Conservation (phyloP, 345 rosid genomes). For the Ailanthus altissimus region DNA sequence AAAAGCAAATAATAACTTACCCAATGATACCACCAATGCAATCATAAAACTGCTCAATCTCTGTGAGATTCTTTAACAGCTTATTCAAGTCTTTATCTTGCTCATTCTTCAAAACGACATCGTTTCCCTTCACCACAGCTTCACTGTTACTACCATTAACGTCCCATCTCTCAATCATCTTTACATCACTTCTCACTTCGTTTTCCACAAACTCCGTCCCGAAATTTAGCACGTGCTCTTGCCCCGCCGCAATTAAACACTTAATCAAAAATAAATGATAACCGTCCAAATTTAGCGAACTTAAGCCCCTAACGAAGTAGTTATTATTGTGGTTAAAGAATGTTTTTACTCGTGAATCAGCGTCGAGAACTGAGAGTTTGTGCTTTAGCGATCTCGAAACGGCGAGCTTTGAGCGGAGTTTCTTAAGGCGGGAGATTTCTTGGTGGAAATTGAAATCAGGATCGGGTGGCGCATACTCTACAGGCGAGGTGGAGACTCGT, state of each 20-base stretch:
- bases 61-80: conserved; percentile 52
- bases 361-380: conserved; percentile 46
- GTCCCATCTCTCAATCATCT: conserved; percentile 80
- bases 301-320: conserved; percentile 41
- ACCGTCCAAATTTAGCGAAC: conserved; percentile 41
- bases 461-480: conserved; percentile 62
- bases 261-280: conserved; percentile 58
- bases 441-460: conserved; percentile 65
- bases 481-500: conserved; percentile 68
- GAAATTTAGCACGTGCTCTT: conserved; percentile 63
- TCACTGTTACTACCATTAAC: conserved; percentile 28
- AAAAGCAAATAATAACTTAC: conserved; percentile 32
- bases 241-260: conserved; percentile 84
- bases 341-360: conserved; percentile 54
- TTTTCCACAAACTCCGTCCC: conserved; percentile 36
- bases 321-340: conserved; percentile 38
- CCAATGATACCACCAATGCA: conserved; percentile 96
- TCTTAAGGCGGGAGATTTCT: conserved; percentile 67
- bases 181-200: conserved; percentile 53
- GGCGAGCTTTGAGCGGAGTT: conserved; percentile 55
- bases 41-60: conserved; percentile 73
- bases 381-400: conserved; percentile 30
- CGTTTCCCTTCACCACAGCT: conserved; percentile 27
- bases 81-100: conserved; percentile 51
- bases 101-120: conserved; percentile 39